A percentile compares a stretch with the other conserved stretches of the same genome.
Evolutionary conservation across 2,329 filamentous ascomycete genomes (phyloP).

Genomic region (Aureobasidium uvarum): DNA sequence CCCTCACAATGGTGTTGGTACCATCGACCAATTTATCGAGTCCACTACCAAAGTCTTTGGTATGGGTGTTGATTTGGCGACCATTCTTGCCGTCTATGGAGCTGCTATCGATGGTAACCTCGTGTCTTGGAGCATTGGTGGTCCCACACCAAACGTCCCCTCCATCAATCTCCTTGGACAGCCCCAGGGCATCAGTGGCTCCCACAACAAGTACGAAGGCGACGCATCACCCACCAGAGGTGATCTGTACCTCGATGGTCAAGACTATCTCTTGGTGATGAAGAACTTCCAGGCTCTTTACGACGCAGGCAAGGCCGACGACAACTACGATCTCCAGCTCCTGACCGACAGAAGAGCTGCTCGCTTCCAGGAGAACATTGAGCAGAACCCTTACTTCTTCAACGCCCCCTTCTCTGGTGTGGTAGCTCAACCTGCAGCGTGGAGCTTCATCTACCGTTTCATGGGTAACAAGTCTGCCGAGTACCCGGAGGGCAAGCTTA

Average conservation of each 20-base stretch:
- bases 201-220: conserved; percentile 41
- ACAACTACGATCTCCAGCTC: conserved; percentile 38
- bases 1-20: conserved; percentile 39
- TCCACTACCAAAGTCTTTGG: conserved; percentile 36
- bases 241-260: conserved; percentile 37
- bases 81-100: conserved; percentile 38
- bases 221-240: conserved; percentile 38
- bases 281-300: conserved; percentile 36
- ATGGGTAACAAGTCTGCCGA: conserved; percentile 44
- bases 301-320: conserved; percentile 29
- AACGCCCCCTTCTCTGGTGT: conserved; percentile 34
- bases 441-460: conserved; percentile 41
- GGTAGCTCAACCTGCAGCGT: conserved; percentile 33
- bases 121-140: conserved; percentile 35
- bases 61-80: conserved; percentile 39
- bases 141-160: conserved; percentile 29
- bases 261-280: conserved; percentile 33
- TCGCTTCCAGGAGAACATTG: conserved; percentile 36
- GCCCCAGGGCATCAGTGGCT: conserved; percentile 33
- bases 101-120: conserved; percentile 38
- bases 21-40: conserved; percentile 38
- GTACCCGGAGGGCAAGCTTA: conserved; percentile 40
- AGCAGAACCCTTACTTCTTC: conserved; percentile 39
- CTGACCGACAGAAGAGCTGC: conserved; percentile 34
- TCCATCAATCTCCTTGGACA: conserved; percentile 30